phyloP scores from a whole-genome alignment of 768 basidiomycete genomes.

The Panaeolus papilionaceus region DNA sequence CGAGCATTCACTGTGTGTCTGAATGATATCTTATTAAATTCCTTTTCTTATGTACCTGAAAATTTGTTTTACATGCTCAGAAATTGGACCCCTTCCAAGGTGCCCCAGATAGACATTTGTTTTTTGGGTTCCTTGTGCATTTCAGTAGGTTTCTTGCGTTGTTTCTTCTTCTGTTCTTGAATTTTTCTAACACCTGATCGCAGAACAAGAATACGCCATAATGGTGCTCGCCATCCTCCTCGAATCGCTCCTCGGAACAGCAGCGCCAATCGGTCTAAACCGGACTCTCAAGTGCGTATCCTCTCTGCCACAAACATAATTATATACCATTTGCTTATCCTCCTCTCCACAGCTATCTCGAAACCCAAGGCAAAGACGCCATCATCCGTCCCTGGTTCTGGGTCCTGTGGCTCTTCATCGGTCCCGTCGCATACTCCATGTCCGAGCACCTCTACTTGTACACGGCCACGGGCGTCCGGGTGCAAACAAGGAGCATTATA shows the following conservation, averaged over 20 bases:
- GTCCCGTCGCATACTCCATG: conserved; percentile 49
- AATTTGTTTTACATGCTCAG: neutral
- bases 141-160: conserved; percentile 25
- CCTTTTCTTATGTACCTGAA: no score
- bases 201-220: conserved; percentile 37
- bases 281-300: conserved; percentile 38
- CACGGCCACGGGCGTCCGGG: conserved; percentile 48
- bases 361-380: conserved; percentile 54
- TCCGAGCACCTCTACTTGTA: conserved; percentile 61
- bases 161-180: neutral
- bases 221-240: conserved; percentile 35
- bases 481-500: conserved; percentile 46
- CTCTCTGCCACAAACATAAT: neutral
- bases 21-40: conserved; percentile 28
- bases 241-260: conserved; percentile 35
- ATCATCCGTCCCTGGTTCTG: conserved; percentile 72
- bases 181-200: neutral
- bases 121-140: conserved; percentile 51
- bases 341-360: conserved; percentile 55
- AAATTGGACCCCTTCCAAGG: conserved; percentile 45
- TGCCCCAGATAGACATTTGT: conserved; percentile 47
- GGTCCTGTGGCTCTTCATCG: conserved; percentile 58
- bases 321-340: no score
- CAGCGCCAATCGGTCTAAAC: conserved; percentile 48
- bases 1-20: conserved; percentile 26